These are phyloP conservation scores for Mycena epipterygia DNA, from an alignment of 768 basidiomycete species.

Conservation along the genomic window DNA sequence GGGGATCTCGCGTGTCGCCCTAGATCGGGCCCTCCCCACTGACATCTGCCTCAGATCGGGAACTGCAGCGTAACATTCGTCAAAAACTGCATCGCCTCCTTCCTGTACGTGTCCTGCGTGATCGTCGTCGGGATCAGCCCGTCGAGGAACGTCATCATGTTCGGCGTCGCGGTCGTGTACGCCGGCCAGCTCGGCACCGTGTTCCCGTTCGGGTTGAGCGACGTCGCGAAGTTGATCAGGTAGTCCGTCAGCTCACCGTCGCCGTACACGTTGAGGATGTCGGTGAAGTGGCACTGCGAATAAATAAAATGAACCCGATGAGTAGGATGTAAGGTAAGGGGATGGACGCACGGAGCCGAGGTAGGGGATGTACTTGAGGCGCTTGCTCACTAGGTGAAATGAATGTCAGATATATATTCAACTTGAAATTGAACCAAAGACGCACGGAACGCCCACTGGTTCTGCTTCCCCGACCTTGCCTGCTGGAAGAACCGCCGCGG, in stretches of 20 bases:
- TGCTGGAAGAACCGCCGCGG: constrained; percentile 66
- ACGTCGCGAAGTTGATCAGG: constrained; percentile 58
- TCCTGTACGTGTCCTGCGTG: constrained; percentile 59
- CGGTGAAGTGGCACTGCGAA: constrained; percentile 56
- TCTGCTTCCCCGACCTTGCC: constrained; percentile 53
- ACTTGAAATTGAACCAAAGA: neutral
- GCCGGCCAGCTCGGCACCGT: constrained; percentile 58
- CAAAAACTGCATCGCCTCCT: constrained; percentile 52
- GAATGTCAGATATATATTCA: neutral
- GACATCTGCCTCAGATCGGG: constrained; percentile 49
- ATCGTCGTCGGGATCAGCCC: constrained; percentile 48
- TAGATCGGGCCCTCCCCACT: too few relatives aligned
- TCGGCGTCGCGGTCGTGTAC: constrained; percentile 51
- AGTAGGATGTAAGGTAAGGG: neutral
- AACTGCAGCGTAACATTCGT: constrained; percentile 49
- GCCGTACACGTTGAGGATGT: constrained; percentile 57
- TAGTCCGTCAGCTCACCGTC: constrained; percentile 60
- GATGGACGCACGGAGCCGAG: constrained; percentile 57
- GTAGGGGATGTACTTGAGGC: constrained; percentile 56
- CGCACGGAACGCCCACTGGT: constrained; percentile 53
- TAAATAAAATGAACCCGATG: neutral
- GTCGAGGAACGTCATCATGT: constrained; percentile 57
- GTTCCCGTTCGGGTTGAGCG: constrained; percentile 59
- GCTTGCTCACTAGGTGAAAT: constrained; percentile 55
- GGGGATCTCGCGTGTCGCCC: too few relatives aligned